Evolutionary conservation across 2,329 filamentous ascomycete species (phyloP).

Genomic region (Calonectria ilicicola): DNA sequence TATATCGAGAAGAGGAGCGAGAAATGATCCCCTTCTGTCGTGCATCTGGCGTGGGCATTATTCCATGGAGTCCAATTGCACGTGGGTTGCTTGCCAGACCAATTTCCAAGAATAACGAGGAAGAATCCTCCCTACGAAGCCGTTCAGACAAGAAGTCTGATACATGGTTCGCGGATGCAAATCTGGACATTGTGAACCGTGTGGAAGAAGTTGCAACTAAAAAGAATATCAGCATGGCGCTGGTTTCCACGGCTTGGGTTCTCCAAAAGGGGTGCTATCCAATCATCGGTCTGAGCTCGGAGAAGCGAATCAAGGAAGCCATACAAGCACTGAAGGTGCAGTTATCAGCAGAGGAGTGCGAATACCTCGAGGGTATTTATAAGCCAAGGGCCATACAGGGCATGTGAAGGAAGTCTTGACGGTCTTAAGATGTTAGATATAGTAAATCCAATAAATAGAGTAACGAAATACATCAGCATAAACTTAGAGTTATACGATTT

Average conservation of each 20-base stretch:
- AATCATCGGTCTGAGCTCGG: constrained; percentile 71
- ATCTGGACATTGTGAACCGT: constrained; percentile 46
- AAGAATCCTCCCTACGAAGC: constrained; percentile 29
- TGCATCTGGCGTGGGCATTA: constrained; percentile 50
- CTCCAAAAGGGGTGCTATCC: constrained; percentile 66
- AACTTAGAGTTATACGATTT: neutral
- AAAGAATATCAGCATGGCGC: constrained; percentile 70
- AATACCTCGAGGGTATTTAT: constrained; percentile 73
- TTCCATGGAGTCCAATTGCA: constrained; percentile 51
- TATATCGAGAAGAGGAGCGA: constrained; percentile 70
- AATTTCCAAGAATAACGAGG: constrained; percentile 16
- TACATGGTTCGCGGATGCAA: constrained; percentile 43
- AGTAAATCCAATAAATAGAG: neutral
- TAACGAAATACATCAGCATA: too few relatives aligned
- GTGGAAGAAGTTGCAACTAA: constrained; percentile 68
- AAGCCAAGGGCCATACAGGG: constrained; percentile 61
- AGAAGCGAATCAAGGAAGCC: constrained; percentile 72
- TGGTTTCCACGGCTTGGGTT: constrained; percentile 75
- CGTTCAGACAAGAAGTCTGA: constrained; percentile 37
- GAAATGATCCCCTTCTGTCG: constrained; percentile 54
- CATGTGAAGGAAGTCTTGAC: constrained; percentile 19
- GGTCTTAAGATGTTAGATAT: neutral
- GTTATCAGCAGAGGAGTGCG: constrained; percentile 69
- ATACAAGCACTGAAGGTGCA: constrained; percentile 58
- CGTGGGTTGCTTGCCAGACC: constrained; percentile 48